Base-by-base conservation (phyloP, 345 rosid genomes). In the Arabidopsis suecica region DNA sequence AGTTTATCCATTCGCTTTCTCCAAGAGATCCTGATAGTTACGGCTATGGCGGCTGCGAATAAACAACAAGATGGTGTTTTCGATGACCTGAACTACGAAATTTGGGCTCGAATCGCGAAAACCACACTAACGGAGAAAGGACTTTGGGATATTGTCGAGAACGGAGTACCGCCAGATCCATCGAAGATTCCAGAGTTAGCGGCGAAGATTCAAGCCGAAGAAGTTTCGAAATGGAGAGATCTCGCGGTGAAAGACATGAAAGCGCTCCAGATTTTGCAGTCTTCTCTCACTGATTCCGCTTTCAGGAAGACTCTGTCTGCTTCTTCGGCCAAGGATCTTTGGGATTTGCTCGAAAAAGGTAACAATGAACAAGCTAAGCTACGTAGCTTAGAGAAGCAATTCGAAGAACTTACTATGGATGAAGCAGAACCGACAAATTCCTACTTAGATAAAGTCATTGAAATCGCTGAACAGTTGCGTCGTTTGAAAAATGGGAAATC, bases 91-190 rank as follows among this genome's bases (percentile, higher is more conserved):
- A 16, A 45, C 65, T 14, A 54, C 0, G 48, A 64, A 33, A 7
- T 4, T 3, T 73, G 71, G 78, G 13, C n/a, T 5, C 49, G 3
- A 42, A 12, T 42, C 76, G 32, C 32, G 48, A 74, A 65, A 74
- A 4, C 23, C 0, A 65, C 41, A 28, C 59, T 74, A 6, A 30
- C 16, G 16, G 49, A 33, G 49, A 16, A 65, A 45, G 38, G 48
- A 14, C 57, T 73, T n/a, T 73, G 71, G 77, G 71, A 64, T 34
- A 57, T 73, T 0, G 57, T 73, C 0, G 70, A 18, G 3, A 73
- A 51, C 10, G 56, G 77, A 30, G 6, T 72, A 63, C 36, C 77
- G 0, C 45, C 25, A 2, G 36, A 73, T 53, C 77, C 70, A 4
- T 16, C 28, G 55, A 64, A 63, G 47, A 9, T 2, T 14, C 37